Evolutionary conservation across 2,329 filamentous ascomycete genomes (phyloP), one percentile per base, ranked within the genome.

Genomic region (Leptographium radiaticola): DNA sequence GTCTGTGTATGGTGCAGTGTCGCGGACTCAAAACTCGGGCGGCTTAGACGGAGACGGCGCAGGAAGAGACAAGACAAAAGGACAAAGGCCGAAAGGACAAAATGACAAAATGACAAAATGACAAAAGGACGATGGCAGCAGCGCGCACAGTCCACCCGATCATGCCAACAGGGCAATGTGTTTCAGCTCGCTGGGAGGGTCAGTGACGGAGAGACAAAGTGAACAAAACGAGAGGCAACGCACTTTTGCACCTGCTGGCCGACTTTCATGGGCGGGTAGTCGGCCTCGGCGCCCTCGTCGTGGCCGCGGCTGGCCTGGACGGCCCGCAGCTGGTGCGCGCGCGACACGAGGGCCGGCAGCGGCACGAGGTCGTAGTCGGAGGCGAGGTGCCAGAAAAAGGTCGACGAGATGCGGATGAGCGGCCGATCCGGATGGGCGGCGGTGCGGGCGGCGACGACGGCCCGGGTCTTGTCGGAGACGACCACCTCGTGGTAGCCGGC

Each of bases 401-500:
- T 82, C 49, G 75, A 79, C 39, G 76, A 79, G 62, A 82, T 81
- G 49, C 79, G 70, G 16, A 81, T 63, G 2, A 76, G 68, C 13
- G 78, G 79, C 0, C 77, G 65, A 18, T 74, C 71, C 0, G 76
- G 74, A 12, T 66, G 59, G 44, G 72, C 66, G 0, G 42, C 52
- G 53, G 64, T 67, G 42, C 78, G 71, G 51, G 62, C 62, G 57
- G 69, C 69, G 4, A 81, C 70, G 2, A 71, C 71, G 13, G 68
- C 68, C 2, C 77, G 56, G 0, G 79, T 82, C 58, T 67, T 64
- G 9, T 75, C 70, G 62, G 75, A 81, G 56, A 81, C 75, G 2
- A 79, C 75, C 0, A 82, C 79, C 68, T 82, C 79, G 66, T 82
- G 79, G 66, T 71, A 82, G 5, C 79, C 79, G 1, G 79, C 79